A percentile compares a stretch with the other conserved stretches of the same genome.
Conservation (phyloP, 768 basidiomycete genomes). For the Boletus vermiculosoides region DNA sequence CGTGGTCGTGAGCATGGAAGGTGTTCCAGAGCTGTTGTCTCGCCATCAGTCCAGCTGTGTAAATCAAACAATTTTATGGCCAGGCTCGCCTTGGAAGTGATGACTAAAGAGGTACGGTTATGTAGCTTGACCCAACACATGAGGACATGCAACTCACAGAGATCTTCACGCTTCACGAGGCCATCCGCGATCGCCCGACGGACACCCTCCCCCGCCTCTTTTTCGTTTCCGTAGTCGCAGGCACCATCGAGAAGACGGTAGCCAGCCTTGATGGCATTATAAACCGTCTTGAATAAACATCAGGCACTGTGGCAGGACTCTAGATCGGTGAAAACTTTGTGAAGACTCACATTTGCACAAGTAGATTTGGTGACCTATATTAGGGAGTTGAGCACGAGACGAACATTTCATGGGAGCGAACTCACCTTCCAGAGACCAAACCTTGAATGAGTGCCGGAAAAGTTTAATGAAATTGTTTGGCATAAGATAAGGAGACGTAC, state of each 20-base stretch:
- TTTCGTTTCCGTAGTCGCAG: conserved; percentile 88
- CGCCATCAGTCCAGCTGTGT: conserved; percentile 5
- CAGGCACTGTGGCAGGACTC: background rate
- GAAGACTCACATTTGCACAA: conserved; percentile 55
- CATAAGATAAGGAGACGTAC: conserved; percentile 33
- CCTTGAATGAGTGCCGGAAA: conserved; percentile 34
- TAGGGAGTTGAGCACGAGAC: background rate
- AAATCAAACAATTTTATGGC: background rate
- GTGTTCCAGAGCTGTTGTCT: conserved; percentile 79
- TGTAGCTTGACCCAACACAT: background rate
- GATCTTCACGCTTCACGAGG: conserved; percentile 81
- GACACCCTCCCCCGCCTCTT: conserved; percentile 78
- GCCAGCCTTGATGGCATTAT: conserved; percentile 81
- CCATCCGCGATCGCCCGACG: conserved; percentile 76
- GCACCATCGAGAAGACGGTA: conserved; percentile 88
- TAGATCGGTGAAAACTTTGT: conserved; percentile 15
- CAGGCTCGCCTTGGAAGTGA: conserved; percentile 70
- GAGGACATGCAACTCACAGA: conserved; percentile 52
- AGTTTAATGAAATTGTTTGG: conserved; percentile 1
- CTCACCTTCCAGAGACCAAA: conserved; percentile 71
- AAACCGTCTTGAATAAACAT: conserved; percentile 56
- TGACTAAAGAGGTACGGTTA: conserved; percentile 45
- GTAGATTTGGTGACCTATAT: conserved; percentile 53
- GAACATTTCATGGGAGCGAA: background rate
- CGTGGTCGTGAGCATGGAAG: conserved; percentile 78